These are phyloP conservation scores for Cudoniella acicularis DNA, from an alignment of 495 filamentous ascomycete genomes.

Conservation along the genomic window DNA sequence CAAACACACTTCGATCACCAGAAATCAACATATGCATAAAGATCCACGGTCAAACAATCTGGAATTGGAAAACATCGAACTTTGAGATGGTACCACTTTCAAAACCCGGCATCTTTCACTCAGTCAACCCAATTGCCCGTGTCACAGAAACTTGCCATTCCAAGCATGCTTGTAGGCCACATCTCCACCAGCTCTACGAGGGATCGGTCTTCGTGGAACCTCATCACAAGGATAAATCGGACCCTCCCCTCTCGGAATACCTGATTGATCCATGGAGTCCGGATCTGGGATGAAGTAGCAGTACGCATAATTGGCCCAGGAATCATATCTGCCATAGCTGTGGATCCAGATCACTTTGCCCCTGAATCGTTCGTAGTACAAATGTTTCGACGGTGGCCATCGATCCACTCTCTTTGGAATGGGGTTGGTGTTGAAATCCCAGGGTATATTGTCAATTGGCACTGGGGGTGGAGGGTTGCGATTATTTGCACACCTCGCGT, in stretches of 20 bases:
- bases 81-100: no score
- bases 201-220: neutral
- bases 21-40: no score
- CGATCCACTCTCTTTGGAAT: neutral
- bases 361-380: constrained; percentile 11
- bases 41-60: no score
- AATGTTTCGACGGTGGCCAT: constrained; percentile 13
- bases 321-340: neutral
- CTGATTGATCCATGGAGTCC: constrained; percentile 8
- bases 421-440: neutral
- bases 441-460: constrained; percentile 1
- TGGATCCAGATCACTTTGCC: neutral
- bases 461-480: no score
- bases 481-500: no score
- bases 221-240: neutral
- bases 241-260: neutral
- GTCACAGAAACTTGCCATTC: no score
- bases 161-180: no score
- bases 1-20: no score
- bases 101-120: no score
- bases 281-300: neutral
- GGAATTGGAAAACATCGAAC: no score
- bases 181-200: no score
- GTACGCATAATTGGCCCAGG: neutral
- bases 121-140: no score